Percentiles rank a stretch among this genome's conserved stretches.
phyloP scores from a whole-genome alignment of 2,329 filamentous ascomycete species.

The Diplodia intermedia region DNA sequence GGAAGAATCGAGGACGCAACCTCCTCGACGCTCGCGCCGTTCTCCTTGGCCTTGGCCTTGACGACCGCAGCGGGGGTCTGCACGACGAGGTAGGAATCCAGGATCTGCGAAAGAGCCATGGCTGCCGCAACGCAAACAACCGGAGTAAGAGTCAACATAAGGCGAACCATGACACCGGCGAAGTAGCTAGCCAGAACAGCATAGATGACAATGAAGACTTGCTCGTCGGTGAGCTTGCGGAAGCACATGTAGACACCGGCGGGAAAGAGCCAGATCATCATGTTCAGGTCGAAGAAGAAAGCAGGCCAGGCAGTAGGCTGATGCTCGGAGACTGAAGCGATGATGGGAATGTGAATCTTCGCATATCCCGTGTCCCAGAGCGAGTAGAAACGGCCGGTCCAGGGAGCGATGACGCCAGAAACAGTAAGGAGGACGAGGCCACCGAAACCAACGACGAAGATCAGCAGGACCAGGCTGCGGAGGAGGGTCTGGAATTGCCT shows the following conservation, averaged over 20 bases:
- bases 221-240: constrained; percentile 90
- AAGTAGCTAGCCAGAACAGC: constrained; percentile 98
- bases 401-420: constrained; percentile 91
- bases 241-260: constrained; percentile 99
- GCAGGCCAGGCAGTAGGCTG: constrained; percentile 98
- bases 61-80: constrained; percentile 58
- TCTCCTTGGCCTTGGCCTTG: constrained; percentile 57
- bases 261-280: constrained; percentile 99
- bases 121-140: constrained; percentile 95
- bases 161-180: constrained; percentile 97
- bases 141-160: constrained; percentile 97
- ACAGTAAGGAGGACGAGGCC: constrained; percentile 85
- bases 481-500: constrained; percentile 95
- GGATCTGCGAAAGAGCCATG: constrained; percentile 82
- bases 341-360: constrained; percentile 99
- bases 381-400: constrained; percentile 98
- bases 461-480: constrained; percentile 73
- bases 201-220: constrained; percentile 97
- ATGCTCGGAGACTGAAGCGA: constrained; percentile 99
- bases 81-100: constrained; percentile 81
- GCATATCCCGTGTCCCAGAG: constrained; percentile 98
- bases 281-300: constrained; percentile 98
- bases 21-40: constrained; percentile 43
- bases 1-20: constrained; percentile 59
- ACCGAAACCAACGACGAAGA: constrained; percentile 75